phyloP scores from a whole-genome alignment of 768 basidiomycete genomes.

The Tulasnella sp. region DNA sequence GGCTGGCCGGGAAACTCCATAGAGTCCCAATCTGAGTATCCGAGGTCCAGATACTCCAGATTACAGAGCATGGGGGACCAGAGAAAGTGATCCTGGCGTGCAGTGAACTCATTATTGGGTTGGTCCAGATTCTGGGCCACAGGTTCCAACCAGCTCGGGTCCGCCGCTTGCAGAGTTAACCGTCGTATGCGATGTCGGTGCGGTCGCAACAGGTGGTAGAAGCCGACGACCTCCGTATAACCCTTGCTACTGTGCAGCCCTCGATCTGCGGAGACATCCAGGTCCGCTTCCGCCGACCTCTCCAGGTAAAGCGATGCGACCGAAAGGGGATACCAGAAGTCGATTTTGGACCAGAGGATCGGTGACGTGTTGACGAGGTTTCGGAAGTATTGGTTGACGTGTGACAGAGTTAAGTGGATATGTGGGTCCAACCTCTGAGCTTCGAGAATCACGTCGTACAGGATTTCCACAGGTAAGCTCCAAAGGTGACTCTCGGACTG shows the following conservation, averaged over 20 bases:
- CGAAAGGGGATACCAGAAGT: neutral
- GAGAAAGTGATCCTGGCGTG: neutral
- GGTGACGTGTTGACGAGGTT: neutral
- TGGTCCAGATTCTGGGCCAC: neutral
- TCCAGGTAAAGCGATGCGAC: neutral
- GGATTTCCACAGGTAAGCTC: neutral
- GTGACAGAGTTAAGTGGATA: neutral
- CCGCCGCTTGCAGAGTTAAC: neutral
- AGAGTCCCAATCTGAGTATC: neutral
- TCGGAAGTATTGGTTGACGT: conserved; percentile 3
- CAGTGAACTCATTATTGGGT: too few species aligned
- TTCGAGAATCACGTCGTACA: neutral
- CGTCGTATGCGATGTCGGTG: neutral
- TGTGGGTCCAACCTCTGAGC: neutral
- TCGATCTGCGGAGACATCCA: neutral
- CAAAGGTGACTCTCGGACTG: neutral
- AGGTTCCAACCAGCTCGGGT: neutral
- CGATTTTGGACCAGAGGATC: neutral
- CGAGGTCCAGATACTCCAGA: neutral
- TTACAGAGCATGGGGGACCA: neutral
- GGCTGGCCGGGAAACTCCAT: neutral
- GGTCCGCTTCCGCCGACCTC: neutral
- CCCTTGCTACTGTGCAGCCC: neutral
- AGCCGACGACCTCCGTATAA: neutral
- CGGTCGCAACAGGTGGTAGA: neutral